Base-by-base conservation (phyloP, 805 yeast species). In the Kuraishia hungarica region DNA sequence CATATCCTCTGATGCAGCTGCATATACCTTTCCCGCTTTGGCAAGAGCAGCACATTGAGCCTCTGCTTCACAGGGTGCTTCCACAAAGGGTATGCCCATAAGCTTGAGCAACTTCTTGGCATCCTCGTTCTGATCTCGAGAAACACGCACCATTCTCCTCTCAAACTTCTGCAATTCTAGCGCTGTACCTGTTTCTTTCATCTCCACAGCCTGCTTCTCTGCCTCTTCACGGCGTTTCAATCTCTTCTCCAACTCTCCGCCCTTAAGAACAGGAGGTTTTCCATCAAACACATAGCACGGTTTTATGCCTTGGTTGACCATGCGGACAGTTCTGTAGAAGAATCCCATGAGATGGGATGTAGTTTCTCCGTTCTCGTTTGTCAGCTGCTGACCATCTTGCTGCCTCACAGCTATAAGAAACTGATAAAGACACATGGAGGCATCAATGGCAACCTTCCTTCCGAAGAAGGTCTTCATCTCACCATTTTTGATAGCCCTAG, bases 1-100 rank as follows among this genome's bases (percentile, higher is more conserved):
- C 99, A 94, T 94, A 81, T 94, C 99, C 68, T 94, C 99, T 5
- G 96, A 87, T 1, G 97, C 99, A 2, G 98, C 97, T 8, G 96
- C 99, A 67, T 85, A 94, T 0, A 93, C 98, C 65, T 90, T 91
- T 1, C 97, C 97, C 13, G 83, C 81, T 56, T 83, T 81, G 2
- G 97, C 97, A 51, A 94, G 72, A 59, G 84, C 94, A 0, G 99
- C 98, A 75, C 99, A 94, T 64, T 94, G 98, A 0, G 99, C 97
- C 68, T 94, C 99, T 1, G 99, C 99, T 70, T 94, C 99, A 67
- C 97, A 86, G 1, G 99, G 99, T 0, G 99, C 98, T 54, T 83
- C 84, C 4, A 94, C 87, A 62, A 75, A 89, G 1, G 99, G 99
- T 52, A 94, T 87, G 0, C 99, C 99, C 99, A 94, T 94, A 39